These are phyloP conservation scores for Fusarium guadeloupense DNA, from an alignment of 2,329 filamentous ascomycete species.

Conservation along the genomic window DNA sequence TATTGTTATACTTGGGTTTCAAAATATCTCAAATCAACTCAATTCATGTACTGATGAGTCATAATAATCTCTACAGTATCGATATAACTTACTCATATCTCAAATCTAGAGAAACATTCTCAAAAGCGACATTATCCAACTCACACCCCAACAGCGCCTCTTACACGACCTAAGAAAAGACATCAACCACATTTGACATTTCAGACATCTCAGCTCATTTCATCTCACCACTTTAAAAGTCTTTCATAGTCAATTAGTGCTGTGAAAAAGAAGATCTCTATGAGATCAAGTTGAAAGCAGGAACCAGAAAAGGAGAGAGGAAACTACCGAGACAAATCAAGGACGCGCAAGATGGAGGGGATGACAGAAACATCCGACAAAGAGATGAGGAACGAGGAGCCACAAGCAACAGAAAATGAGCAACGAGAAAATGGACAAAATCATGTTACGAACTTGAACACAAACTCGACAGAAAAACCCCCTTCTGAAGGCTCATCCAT, in stretches of 20 bases:
- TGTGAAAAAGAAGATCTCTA: neutral
- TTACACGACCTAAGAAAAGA: constrained; percentile 8
- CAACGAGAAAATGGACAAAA: neutral
- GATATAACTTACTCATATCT: accelerated
- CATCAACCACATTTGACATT: neutral
- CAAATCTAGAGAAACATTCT: too few relatives aligned
- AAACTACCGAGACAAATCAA: neutral
- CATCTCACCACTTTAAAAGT: neutral
- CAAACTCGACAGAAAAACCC: neutral
- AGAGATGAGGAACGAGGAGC: neutral
- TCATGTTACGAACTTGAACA: neutral
- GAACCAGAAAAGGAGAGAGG: neutral
- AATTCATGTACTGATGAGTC: neutral
- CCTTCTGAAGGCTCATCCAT: constrained; percentile 5
- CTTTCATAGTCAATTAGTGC: neutral
- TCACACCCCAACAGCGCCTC: neutral
- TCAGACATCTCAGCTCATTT: neutral
- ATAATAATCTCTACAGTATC: neutral
- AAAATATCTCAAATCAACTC: neutral
- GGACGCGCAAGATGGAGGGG: neutral
- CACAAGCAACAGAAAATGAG: neutral
- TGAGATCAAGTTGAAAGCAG: neutral
- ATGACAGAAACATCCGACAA: neutral
- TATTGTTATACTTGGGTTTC: neutral
- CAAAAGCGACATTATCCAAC: neutral